These are phyloP conservation scores for Eucalyptus cladocalyx DNA, from an alignment of 345 rosid genomes.

Conservation along the genomic window DNA sequence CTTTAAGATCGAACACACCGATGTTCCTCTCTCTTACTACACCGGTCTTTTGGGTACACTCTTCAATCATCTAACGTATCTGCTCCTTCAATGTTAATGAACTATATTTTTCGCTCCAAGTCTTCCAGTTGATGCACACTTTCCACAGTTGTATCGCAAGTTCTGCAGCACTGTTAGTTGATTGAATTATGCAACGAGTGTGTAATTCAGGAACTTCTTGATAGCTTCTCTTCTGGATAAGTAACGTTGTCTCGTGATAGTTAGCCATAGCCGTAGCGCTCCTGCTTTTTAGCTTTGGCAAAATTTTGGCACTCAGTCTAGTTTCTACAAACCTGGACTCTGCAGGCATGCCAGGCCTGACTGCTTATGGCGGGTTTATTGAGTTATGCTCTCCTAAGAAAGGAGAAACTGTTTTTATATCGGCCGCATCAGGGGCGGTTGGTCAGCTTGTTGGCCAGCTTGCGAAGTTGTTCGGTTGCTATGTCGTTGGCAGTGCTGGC, in stretches of 20 bases:
- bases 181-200: background rate
- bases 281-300: background rate
- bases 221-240: background rate
- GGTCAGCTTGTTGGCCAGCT: background rate
- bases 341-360: background rate
- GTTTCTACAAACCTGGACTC: background rate
- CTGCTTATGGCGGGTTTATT: background rate
- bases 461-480: background rate
- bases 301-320: background rate
- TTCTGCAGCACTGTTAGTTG: background rate
- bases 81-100: background rate
- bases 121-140: background rate
- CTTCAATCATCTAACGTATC: background rate
- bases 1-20: background rate
- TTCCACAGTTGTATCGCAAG: background rate
- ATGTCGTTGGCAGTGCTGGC: background rate
- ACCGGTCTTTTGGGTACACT: background rate
- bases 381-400: background rate
- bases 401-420: background rate
- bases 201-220: background rate
- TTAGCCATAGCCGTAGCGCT: background rate
- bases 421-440: background rate
- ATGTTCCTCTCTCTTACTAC: background rate
- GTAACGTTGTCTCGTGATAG: background rate
- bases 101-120: background rate